These are phyloP conservation scores for Sistotremastrum suecicum DNA, from an alignment of 768 basidiomycete genomes.

Conservation along the genomic window DNA sequence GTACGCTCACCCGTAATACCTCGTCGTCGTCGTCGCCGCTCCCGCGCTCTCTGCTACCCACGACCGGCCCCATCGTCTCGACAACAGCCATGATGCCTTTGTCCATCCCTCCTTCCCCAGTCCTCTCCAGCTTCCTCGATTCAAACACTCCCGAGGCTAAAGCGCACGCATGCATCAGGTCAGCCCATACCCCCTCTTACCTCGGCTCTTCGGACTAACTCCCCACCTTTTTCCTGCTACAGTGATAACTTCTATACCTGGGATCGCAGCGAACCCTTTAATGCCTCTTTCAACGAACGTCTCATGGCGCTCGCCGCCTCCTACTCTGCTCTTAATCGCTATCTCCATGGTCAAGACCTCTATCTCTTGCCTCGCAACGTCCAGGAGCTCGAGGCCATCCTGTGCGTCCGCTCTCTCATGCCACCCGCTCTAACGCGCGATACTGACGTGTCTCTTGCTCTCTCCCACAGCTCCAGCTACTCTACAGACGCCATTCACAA, in stretches of 20 bases:
- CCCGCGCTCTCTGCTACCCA: neutral
- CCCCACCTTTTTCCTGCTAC: conserved; percentile 3
- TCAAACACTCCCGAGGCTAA: conserved; percentile 62
- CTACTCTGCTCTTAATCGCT: conserved; percentile 66
- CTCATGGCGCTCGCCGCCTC: conserved; percentile 69
- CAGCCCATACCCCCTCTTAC: conserved; percentile 14
- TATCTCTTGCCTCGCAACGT: conserved; percentile 54
- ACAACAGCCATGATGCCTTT: neutral
- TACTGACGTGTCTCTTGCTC: neutral
- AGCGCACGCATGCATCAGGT: conserved; percentile 59
- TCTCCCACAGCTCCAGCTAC: conserved; percentile 44
- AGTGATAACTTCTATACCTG: conserved; percentile 58
- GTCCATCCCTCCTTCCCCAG: neutral
- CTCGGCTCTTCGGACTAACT: neutral
- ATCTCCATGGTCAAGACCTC: conserved; percentile 54
- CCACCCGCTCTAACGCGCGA: neutral
- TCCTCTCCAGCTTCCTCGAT: conserved; percentile 35
- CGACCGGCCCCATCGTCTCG: neutral
- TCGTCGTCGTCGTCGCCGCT: neutral
- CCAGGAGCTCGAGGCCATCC: conserved; percentile 52
- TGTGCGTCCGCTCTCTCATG: conserved; percentile 31
- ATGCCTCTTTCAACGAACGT: conserved; percentile 44
- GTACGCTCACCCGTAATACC: neutral
- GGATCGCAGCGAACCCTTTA: conserved; percentile 47
- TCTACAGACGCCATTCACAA: conserved; percentile 74